These are phyloP conservation scores for Mycena indigotica DNA, from an alignment of 768 basidiomycete genomes.

Conservation along the genomic window DNA sequence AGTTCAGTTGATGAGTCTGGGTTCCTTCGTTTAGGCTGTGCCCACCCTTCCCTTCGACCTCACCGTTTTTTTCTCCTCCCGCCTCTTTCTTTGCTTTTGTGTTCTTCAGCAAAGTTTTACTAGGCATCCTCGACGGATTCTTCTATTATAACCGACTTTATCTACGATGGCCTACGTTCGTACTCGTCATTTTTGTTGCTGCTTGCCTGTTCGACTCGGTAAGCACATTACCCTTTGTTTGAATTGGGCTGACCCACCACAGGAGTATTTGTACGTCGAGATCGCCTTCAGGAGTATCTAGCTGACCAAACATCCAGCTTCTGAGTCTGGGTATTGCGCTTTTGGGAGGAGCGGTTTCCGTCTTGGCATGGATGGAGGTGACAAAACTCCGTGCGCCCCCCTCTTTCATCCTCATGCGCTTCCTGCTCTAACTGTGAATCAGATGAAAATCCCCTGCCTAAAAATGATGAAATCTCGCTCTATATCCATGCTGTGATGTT, in stretches of 20 bases:
- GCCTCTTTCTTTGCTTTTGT: constrained; percentile 10
- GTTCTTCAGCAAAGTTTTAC: constrained; percentile 15
- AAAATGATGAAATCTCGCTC: constrained; percentile 43
- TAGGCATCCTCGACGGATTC: constrained; percentile 18
- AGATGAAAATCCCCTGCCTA: constrained; percentile 34
- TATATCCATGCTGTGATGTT: constrained; percentile 51
- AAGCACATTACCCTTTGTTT: too few species aligned
- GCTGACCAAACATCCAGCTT: constrained; percentile 33
- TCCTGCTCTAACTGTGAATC: not conserved
- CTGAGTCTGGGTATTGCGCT: constrained; percentile 46
- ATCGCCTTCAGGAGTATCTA: not conserved
- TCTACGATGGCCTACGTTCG: constrained; percentile 52
- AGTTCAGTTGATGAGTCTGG: not conserved
- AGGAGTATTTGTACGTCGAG: constrained; percentile 55
- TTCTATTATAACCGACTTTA: constrained; percentile 21
- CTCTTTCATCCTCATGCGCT: not conserved
- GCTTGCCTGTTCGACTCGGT: constrained; percentile 66
- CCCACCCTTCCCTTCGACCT: constrained; percentile 12
- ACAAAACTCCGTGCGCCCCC: constrained; percentile 43
- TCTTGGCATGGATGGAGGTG: constrained; percentile 50
- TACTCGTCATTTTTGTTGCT: constrained; percentile 63
- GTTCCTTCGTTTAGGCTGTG: constrained; percentile 18
- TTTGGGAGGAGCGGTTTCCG: constrained; percentile 47
- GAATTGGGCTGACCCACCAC: too few species aligned
- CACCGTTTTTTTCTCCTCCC: constrained; percentile 6